Base-by-base conservation (phyloP, 1,139 yeast species). In the Lizanozyma gosingica region DNA sequence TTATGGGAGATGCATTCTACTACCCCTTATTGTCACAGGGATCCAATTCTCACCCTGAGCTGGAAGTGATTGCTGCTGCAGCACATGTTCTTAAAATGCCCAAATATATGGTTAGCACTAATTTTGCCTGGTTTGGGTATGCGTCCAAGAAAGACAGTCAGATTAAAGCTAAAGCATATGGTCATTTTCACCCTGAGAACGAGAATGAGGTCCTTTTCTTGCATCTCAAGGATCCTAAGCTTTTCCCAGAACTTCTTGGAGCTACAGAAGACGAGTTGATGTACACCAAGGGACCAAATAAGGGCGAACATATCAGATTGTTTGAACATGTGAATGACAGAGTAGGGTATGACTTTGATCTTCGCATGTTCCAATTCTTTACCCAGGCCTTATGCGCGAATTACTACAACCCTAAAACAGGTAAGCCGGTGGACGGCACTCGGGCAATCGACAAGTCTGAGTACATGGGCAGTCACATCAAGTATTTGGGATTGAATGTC, bases 21-120 rank as follows among this genome's bases (percentile, higher is more conserved):
- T 79, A 79, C 48, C 73, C 72, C 33, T 56, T 79, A 34, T 65
- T 79, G 39, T 71, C 81, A 0, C 75, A 76, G 52, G 84, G 84
- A 8, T 75, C 70, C 2, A 71, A 63, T 42, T 74, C 73, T 3
- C 73, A 68, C 47, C 73, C 73, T 15, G 74, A 69, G 44, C 67
- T 67, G 43, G 75, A 69, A 44, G 68, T 74, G 1, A 68, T 69
- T 44, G 58, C 67, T 44, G 72, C 73, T 0, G 71, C 72, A 3
- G 62, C 71, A 40, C 55, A 59, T 2, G 67, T 56, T 45, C 67
- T 68, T 47, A 73, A 68, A 47, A 73, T 68, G 14, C 57, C 64
- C 14, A 60, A 52, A 44, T 68, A 67, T 43, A 51, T 67, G 38
- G 29, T 22, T 6, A 6, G 11, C 6, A 22, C 9, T 6, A 22